Conservation (phyloP, 768 basidiomycete species). For the Suillus hirtellus region DNA sequence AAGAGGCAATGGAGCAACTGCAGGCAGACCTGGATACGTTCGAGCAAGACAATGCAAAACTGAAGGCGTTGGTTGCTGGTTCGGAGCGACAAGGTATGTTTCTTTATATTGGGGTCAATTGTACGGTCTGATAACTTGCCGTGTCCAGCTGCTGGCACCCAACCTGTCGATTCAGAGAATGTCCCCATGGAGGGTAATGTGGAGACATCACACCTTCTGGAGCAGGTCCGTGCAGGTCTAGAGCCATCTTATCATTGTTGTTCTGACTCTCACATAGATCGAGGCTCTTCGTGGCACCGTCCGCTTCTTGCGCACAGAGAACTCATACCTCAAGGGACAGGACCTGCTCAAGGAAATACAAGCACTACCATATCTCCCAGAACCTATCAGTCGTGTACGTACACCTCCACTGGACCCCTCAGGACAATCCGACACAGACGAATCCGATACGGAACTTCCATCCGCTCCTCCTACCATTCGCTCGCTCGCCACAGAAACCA, state of each 20-base stretch:
- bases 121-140: not conserved
- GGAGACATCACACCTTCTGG: conserved; percentile 84
- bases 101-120: not conserved
- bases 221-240: conserved; percentile 59
- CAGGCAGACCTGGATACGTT: conserved; percentile 85
- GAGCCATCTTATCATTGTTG: not conserved
- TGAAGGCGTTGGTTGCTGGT: conserved; percentile 67
- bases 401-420: conserved; percentile 73
- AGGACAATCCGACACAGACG: conserved; percentile 63
- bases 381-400: conserved; percentile 45
- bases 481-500: conserved; percentile 78
- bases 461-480: conserved; percentile 54
- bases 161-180: conserved; percentile 58
- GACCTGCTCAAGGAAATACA: conserved; percentile 85
- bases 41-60: conserved; percentile 85
- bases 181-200: conserved; percentile 74
- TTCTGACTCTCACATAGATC: conserved; percentile 50
- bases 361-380: conserved; percentile 64
- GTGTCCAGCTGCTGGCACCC: conserved; percentile 45
- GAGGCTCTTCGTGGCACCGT: conserved; percentile 90
- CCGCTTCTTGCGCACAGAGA: conserved; percentile 91
- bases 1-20: conserved; percentile 91
- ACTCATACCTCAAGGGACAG: conserved; percentile 90
- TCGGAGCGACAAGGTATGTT: conserved; percentile 71
- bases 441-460: conserved; percentile 53